Evolutionary conservation across 805 yeast species (phyloP).

Genomic region (Kodamaea kakaduensis): DNA sequence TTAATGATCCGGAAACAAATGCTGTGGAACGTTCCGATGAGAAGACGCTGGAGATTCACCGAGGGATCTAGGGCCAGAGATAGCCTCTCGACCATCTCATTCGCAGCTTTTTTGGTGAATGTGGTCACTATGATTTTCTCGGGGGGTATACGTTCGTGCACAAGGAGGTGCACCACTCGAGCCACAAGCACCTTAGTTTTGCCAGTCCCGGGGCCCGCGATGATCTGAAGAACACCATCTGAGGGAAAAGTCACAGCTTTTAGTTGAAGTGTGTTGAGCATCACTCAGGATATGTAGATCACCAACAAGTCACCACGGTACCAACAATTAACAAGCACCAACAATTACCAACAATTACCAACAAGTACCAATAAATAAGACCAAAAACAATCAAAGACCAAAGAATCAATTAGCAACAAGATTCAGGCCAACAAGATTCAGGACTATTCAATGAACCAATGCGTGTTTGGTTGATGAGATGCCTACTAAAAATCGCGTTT

Average conservation of each 20-base stretch:
- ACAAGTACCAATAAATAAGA: no score
- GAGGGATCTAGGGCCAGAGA: constrained; percentile 25
- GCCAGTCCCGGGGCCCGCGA: constrained; percentile 65
- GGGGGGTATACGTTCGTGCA: constrained; percentile 52
- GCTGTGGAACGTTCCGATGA: constrained; percentile 89
- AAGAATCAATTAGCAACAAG: no score
- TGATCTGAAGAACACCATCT: constrained; percentile 41
- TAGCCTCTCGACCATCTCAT: constrained; percentile 72
- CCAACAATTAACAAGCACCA: no score
- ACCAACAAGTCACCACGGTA: no score
- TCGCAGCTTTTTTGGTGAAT: constrained; percentile 89
- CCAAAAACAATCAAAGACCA: no score
- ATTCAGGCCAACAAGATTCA: no score
- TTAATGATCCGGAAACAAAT: constrained; percentile 62
- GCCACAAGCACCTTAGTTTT: constrained; percentile 82
- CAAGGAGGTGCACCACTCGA: constrained; percentile 68
- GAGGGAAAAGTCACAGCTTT: constrained; percentile 43
- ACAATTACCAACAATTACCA: no score
- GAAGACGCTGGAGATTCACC: constrained; percentile 42
- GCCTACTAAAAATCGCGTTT: no score
- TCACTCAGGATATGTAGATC: no score
- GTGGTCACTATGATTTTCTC: constrained; percentile 76
- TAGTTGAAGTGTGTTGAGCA: constrained; percentile 39
- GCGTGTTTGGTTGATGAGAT: no score
- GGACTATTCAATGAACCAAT: no score